Conservation (phyloP, 129 eudicot genomes). For the Flaveria robusta region DNA sequence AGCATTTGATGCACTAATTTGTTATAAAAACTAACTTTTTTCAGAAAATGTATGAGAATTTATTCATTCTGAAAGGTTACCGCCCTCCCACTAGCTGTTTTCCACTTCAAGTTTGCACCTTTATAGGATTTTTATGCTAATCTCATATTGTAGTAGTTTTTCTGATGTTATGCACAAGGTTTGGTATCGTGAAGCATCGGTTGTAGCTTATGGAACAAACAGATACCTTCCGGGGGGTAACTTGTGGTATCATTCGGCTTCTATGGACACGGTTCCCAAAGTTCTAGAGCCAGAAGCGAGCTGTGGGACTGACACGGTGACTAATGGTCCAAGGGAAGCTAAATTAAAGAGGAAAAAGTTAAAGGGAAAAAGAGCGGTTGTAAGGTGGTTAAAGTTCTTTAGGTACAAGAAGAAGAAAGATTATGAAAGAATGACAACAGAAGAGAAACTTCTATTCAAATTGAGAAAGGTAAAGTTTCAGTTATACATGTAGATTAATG, state of each 20-base stretch:
- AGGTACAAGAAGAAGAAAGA: conserved; percentile 88
- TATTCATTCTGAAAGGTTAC: background rate
- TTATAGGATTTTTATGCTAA: conserved; percentile 27
- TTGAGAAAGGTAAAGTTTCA: conserved; percentile 56
- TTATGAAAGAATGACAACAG: conserved; percentile 71
- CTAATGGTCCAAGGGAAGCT: conserved; percentile 40
- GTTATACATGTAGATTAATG: background rate
- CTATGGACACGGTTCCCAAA: conserved; percentile 32
- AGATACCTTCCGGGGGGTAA: conserved; percentile 36
- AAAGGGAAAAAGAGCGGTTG: conserved; percentile 92
- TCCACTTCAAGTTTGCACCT: background rate
- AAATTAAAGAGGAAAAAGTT: conserved; percentile 68
- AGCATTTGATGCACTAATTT: background rate
- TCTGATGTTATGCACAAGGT: conserved; percentile 58
- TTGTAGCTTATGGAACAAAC: conserved; percentile 29
- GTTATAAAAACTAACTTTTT: background rate
- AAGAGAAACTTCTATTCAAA: conserved; percentile 76
- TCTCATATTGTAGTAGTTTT: conserved; percentile 55
- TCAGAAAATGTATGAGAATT: background rate
- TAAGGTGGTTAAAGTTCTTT: conserved; percentile 90
- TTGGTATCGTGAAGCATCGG: conserved; percentile 30
- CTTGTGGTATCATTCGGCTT: conserved; percentile 48
- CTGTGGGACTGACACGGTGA: conserved; percentile 31
- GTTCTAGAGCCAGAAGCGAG: conserved; percentile 26
- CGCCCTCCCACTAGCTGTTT: background rate